Evolutionary conservation across 768 basidiomycete species (phyloP), one percentile per base, ranked within the genome.

Genomic region (Pleurotus citrinopileatus): DNA sequence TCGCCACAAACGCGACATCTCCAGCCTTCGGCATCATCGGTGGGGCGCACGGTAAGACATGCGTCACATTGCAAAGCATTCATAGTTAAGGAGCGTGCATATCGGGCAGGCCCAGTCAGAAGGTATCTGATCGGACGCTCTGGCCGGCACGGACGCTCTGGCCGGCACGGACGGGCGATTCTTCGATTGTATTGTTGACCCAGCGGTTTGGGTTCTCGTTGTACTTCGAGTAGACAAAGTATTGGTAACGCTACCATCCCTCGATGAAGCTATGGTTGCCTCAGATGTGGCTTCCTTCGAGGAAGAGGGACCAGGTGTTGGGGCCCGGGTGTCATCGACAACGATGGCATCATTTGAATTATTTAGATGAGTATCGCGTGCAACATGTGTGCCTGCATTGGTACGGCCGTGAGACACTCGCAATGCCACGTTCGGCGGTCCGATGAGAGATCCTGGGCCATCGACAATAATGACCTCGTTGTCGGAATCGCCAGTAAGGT

Each of bases 31-130:
- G 60, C 56, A 4, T 55, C 59, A 53, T 65, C 62, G 4, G 55
- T 36, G 9, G 74, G 73, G 36, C 67, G 69, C 20, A 48, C 63
- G 38, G 63, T 71, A 60, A 46, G 56, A 59, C 91, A 93, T 4
- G 81, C 87, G 10, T 77, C 76, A 60, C 91, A 94, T 42, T 82
- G 77, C 42, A 79, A 62, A 1, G 72, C 67, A 40, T 68, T 59
- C 2, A 2, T 67, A 57, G 64, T 94, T 93, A 20, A 86, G 55
- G 17, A 92, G 74, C 0, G 91, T 93, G 67, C 91, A 94, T 4
- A 59, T 53, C 3, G 66, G 63, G 60, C 84, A 87, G 6, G 75
- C 60, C 84, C 84, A 87, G 46, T 75, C 70, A 1, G 38, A 51
- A 27, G 36, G 29, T n/a, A n/a, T n/a, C 34, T 29, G 57, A 47